Evolutionary conservation across 2,329 filamentous ascomycete genomes (phyloP), one percentile per base, ranked within the genome.

Genomic region (Penicillium janthinellum): DNA sequence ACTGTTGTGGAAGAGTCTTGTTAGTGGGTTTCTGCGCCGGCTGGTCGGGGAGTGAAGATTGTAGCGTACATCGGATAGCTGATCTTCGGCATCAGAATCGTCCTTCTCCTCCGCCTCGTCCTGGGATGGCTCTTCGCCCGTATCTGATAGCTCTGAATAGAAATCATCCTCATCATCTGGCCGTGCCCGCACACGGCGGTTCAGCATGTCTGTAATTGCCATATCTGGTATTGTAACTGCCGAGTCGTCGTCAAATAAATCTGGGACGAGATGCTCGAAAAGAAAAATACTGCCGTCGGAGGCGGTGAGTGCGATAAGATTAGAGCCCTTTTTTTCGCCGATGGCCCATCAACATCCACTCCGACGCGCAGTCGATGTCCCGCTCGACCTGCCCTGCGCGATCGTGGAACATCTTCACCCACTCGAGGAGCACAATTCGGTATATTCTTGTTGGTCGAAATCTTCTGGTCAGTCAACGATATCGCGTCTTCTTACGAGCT

Each of bases 161-260:
- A 65, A 64, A 7, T 75, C 75, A 59, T 83, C 81, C 57, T 83
- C 73, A 17, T 78, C 75, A 14, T 75, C 76, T 38, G 70, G 72
- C 8, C 70, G 68, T 17, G 77, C 75, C 55, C 74, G 74, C 58
- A 81, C 72, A n/a, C 78, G 76, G 62, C 75, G 75, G 63, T 78
- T 77, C 22, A 81, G 69, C 11, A 70, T 67, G 54, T 75, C 73
- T 15, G 72, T 69, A 54, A 78, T 73, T 6, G 71, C 69, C 77
- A 79, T 78, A 47, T 42, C 59, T 17, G 22, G 54, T 52, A 5
- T 14, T 6, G 8, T 4, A 17, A 14, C 4, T 11, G 51, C 22
- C 5, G 31, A 15, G 6, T 31, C 22, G 22, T 31, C 8, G 28
- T 25, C 5, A 45, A 17, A 7, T 14, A 10, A 34, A 34, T 20